phyloP scores from a whole-genome alignment of 2,329 filamentous ascomycete genomes.

The Aspergillus brunneoviolaceus region DNA sequence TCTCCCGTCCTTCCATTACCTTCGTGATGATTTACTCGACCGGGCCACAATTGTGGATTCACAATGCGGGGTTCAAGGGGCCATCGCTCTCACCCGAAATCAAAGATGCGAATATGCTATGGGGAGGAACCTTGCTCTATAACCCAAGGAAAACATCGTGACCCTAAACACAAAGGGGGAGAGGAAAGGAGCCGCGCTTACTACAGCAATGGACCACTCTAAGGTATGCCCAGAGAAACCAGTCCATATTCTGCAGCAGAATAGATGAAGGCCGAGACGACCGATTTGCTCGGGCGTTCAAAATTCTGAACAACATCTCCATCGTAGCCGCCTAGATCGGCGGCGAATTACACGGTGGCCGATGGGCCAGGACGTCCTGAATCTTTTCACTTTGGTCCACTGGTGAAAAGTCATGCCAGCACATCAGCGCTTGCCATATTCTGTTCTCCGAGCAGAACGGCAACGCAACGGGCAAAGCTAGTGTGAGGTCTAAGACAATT shows the following conservation, averaged over 20 bases:
- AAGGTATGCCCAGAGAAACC: conserved; percentile 15
- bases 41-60: conserved; percentile 6
- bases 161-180: background rate
- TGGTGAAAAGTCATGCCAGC: conserved; percentile 85
- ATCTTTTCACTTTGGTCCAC: conserved; percentile 65
- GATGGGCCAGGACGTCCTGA: conserved; percentile 51
- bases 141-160: background rate
- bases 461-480: conserved; percentile 18
- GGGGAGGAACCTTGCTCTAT: background rate
- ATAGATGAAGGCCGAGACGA: conserved; percentile 18
- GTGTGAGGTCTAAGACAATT: conserved; percentile 18
- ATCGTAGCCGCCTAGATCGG: conserved; percentile 36
- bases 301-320: conserved; percentile 24
- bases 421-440: conserved; percentile 59
- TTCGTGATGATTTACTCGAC: conserved; percentile 1
- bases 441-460: conserved; percentile 17
- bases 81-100: conserved; percentile 2
- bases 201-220: conserved; percentile 3
- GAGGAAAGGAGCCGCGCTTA: conserved; percentile 6
- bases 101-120: background rate
- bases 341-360: conserved; percentile 40
- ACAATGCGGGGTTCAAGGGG: conserved; percentile 29
- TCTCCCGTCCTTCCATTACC: conserved; percentile 3
- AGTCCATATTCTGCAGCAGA: conserved; percentile 22
- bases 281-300: conserved; percentile 13